Base-by-base conservation (phyloP, 805 yeast genomes). In the Yarrowia hollandica region DNA sequence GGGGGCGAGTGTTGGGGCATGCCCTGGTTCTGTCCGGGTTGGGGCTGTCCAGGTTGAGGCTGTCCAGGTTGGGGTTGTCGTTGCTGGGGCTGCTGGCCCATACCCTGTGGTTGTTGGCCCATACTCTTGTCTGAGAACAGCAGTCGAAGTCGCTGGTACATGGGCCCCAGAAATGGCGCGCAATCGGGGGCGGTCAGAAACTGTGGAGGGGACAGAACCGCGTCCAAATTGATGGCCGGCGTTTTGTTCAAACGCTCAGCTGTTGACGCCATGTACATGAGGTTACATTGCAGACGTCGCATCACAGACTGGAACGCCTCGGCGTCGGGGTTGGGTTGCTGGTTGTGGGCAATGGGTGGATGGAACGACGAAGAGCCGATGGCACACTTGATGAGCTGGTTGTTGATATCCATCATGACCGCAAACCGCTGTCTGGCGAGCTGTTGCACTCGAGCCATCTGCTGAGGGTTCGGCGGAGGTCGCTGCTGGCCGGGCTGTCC, bases 201-300 rank as follows among this genome's bases (percentile, higher is more conserved):
- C 28, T 19, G 23, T 6, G 48, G 54, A 8, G 55, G 34, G 4
- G 48, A 33, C n/a, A 33, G 48, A 19, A 16, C 30, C 34, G 18
- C n/a, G 18, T 37, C 50, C 14, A 38, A 26, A 42, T 52, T 60
- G 39, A 30, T 26, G 28, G 38, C 42, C 1, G 58, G 58, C 9
- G 44, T 15, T 26, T 52, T 52, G 4, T 12, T 10, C 15, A 37
- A 18, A n/a, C 44, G 33, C 21, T 71, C 74, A 8, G 66, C 68
- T 26, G 67, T 55, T 16, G 71, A 62, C 9, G 71, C 71, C 60
- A 73, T 66, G 57, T 71, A 73, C 16, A 69, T 64, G 35, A 74
- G 61, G 57, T 74, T 74, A 41, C 69, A 61, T 42, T 74, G 74
- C 10, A 74, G 50, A 4, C 76, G 66, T 34, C 63, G 65, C 68